These are phyloP conservation scores for Oenanthe sinensis DNA, from an alignment of 129 eudicot species.

Conservation along the genomic window DNA sequence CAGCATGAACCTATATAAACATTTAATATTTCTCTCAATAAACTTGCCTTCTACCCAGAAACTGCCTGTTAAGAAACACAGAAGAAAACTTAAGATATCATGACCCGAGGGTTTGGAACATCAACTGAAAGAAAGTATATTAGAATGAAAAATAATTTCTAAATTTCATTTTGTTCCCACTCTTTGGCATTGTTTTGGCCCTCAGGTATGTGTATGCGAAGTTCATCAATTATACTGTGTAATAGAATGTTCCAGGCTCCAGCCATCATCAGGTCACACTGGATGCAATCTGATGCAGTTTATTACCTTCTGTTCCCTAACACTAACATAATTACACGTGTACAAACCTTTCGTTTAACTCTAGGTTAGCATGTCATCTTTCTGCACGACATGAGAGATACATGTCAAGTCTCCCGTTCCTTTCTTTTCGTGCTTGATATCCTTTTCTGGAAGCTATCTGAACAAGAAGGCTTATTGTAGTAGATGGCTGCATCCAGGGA, in stretches of 20 bases:
- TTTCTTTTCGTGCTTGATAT: constrained; percentile 15
- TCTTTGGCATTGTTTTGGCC: neutral
- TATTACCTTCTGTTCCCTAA: neutral
- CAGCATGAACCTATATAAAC: neutral
- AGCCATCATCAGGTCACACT: neutral
- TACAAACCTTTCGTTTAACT: constrained; percentile 1
- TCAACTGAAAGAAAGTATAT: neutral
- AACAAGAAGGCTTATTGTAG: constrained; percentile 32
- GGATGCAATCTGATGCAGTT: neutral
- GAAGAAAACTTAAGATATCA: neutral
- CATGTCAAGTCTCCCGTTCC: constrained; percentile 21
- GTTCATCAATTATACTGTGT: neutral
- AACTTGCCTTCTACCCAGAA: neutral
- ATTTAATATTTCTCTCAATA: neutral
- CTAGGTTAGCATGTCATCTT: constrained; percentile 9
- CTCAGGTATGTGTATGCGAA: neutral
- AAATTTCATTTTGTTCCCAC: neutral
- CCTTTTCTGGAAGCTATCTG: constrained; percentile 3
- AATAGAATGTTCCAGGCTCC: neutral
- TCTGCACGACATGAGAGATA: neutral
- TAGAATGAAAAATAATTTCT: neutral
- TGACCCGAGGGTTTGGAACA: no score
- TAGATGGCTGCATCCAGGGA: constrained; percentile 57
- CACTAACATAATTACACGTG: neutral
- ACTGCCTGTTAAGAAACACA: neutral